These are phyloP conservation scores for Pseudogymnoascus sp. DNA, from an alignment of 2,329 filamentous ascomycete genomes.

Conservation along the genomic window DNA sequence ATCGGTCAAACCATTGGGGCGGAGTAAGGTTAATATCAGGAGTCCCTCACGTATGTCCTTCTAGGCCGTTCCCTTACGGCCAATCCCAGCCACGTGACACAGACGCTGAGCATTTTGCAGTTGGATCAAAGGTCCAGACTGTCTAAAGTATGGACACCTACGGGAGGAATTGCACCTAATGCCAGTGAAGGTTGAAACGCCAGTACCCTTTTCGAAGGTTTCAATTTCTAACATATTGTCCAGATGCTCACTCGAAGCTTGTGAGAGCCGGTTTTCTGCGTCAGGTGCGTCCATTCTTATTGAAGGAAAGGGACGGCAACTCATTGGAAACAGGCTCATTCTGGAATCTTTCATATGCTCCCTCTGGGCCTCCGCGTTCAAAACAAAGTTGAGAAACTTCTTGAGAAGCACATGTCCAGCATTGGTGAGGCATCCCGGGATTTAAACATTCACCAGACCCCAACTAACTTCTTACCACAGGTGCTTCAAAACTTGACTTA, in stretches of 20 bases:
- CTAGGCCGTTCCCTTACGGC: not conserved
- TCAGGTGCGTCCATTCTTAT: conserved; percentile 43
- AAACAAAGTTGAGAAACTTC: conserved; percentile 73
- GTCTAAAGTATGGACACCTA: conserved; percentile 73
- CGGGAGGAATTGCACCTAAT: conserved; percentile 54
- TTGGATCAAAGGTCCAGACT: conserved; percentile 51
- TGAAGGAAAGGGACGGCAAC: not conserved
- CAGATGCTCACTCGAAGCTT: conserved; percentile 59
- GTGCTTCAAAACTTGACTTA: conserved; percentile 71
- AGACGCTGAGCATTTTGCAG: conserved; percentile 28
- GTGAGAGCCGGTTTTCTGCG: conserved; percentile 65
- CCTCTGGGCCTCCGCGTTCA: conserved; percentile 82
- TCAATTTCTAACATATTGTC: conserved; percentile 13
- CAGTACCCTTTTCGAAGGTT: not conserved
- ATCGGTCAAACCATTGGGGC: not conserved
- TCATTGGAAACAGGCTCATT: conserved; percentile 53
- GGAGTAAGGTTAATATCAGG: not conserved
- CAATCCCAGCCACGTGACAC: conserved; percentile 11
- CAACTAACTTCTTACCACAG: conserved; percentile 32
- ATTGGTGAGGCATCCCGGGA: conserved; percentile 45
- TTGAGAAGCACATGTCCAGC: conserved; percentile 81
- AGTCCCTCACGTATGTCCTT: not conserved
- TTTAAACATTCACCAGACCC: not conserved
- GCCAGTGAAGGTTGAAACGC: conserved; percentile 42
- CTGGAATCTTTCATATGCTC: conserved; percentile 86